phyloP scores from a whole-genome alignment of 2,329 filamentous ascomycete genomes.

The Aspergillus candidus region DNA sequence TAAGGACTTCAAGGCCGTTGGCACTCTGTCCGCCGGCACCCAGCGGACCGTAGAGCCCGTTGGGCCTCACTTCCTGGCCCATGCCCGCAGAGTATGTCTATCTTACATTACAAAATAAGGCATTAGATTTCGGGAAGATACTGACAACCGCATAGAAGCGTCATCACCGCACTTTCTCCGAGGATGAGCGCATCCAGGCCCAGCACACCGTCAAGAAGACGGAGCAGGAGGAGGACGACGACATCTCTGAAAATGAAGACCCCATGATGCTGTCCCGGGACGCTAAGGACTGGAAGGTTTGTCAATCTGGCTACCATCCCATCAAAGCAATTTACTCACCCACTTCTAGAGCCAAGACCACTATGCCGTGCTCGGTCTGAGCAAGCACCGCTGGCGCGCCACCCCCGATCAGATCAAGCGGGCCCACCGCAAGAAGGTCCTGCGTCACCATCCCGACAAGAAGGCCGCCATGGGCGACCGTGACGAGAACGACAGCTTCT shows the following conservation, averaged over 20 bases:
- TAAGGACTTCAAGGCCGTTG: slow-evolving; percentile 85
- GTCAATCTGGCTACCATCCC: slow-evolving; percentile 15
- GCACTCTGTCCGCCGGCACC: slow-evolving; percentile 66
- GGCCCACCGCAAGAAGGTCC: slow-evolving; percentile 98
- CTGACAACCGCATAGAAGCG: slow-evolving; percentile 50
- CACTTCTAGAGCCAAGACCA: slow-evolving; percentile 75
- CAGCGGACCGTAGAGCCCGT: slow-evolving; percentile 92
- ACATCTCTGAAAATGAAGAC: slow-evolving; percentile 91
- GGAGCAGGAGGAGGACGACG: slow-evolving; percentile 81
- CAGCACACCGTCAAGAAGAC: slow-evolving; percentile 93
- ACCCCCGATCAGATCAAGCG: slow-evolving; percentile 98
- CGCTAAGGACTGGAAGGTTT: slow-evolving; percentile 98
- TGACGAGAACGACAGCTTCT: slow-evolving; percentile 91
- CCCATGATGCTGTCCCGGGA: slow-evolving; percentile 85
- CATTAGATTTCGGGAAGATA: not conserved
- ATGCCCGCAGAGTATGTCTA: slow-evolving; percentile 73
- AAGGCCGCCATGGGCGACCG: slow-evolving; percentile 81
- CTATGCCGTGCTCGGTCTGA: slow-evolving; percentile 90
- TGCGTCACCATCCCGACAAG: slow-evolving; percentile 98
- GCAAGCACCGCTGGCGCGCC: slow-evolving; percentile 85
- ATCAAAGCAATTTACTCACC: not conserved
- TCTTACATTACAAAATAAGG: not conserved
- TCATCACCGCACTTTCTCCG: slow-evolving; percentile 95
- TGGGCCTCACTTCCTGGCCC: slow-evolving; percentile 94
- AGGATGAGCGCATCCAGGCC: slow-evolving; percentile 96